A percentile compares a stretch with the other conserved stretches of the same genome.
These are phyloP conservation scores for Apiospora pterosperma DNA, from an alignment of 2,329 filamentous ascomycete species.

Conservation along the genomic window DNA sequence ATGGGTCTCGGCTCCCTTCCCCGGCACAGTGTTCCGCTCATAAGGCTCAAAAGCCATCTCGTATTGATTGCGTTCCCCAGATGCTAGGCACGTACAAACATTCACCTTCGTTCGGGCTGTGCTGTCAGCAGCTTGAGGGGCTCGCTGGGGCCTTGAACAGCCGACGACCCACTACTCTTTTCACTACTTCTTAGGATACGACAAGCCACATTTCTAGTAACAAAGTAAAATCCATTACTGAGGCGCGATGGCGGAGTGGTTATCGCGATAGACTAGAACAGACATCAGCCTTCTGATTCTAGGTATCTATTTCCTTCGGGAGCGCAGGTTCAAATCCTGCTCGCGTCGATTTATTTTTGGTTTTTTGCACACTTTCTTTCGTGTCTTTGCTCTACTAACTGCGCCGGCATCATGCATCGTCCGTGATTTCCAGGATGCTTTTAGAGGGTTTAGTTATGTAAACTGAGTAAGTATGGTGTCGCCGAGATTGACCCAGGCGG, in stretches of 20 bases:
- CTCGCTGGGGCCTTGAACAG: background rate
- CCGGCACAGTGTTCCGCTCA: background rate
- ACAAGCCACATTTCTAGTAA: background rate
- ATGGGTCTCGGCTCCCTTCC: background rate
- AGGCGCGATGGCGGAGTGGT: conserved; percentile 1
- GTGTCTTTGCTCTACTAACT: background rate
- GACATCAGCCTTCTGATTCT: background rate
- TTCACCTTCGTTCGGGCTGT: background rate
- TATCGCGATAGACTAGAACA: background rate
- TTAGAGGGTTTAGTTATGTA: too few species aligned
- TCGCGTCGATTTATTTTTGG: conserved; percentile 3
- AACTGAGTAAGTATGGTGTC: background rate
- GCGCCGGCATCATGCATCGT: too few species aligned
- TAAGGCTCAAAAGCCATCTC: background rate
- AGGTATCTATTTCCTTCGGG: conserved; percentile 7
- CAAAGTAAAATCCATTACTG: background rate
- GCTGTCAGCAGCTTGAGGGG: background rate
- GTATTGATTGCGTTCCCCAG: background rate
- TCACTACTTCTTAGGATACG: background rate
- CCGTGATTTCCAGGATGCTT: too few species aligned
- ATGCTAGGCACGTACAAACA: background rate
- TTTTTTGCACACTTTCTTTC: background rate
- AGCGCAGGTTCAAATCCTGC: conserved; percentile 10
- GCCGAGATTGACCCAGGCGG: background rate
- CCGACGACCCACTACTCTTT: background rate